phyloP scores from a whole-genome alignment of 2,329 filamentous ascomycete genomes.

The Parastagonospora avenae region DNA sequence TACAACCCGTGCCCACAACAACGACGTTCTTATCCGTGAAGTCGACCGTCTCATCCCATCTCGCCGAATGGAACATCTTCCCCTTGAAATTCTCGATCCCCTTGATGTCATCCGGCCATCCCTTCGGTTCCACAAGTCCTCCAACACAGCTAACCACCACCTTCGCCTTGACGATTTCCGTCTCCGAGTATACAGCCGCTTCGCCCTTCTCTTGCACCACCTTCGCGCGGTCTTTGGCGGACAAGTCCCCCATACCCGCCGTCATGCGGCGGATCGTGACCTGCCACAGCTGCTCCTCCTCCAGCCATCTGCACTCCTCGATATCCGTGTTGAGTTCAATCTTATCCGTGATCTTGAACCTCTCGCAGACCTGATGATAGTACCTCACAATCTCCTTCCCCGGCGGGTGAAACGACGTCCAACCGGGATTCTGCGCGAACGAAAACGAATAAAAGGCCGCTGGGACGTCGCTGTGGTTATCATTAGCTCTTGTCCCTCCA shows the following conservation, averaged over 20 bases:
- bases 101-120: constrained; percentile 56
- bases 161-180: constrained; percentile 60
- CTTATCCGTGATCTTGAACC: constrained; percentile 61
- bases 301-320: constrained; percentile 58
- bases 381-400: constrained; percentile 59
- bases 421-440: constrained; percentile 59
- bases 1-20: constrained; percentile 64
- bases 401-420: constrained; percentile 56
- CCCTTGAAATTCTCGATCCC: constrained; percentile 61
- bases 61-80: constrained; percentile 62
- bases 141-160: constrained; percentile 62
- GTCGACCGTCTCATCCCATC: constrained; percentile 61
- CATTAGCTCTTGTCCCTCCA: constrained; percentile 13
- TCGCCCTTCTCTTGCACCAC: constrained; percentile 52
- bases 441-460: constrained; percentile 63
- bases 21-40: constrained; percentile 61
- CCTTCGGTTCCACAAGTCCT: constrained; percentile 60
- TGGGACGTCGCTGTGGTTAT: constrained; percentile 49
- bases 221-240: constrained; percentile 52
- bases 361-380: constrained; percentile 58
- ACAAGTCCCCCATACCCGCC: constrained; percentile 60
- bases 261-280: constrained; percentile 57
- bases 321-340: constrained; percentile 64
- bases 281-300: constrained; percentile 61
- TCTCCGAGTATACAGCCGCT: constrained; percentile 55